Percentiles rank a stretch among this genome's conserved stretches.
phyloP scores from a whole-genome alignment of 441 rosid species.

The Geranium incanum region DNA sequence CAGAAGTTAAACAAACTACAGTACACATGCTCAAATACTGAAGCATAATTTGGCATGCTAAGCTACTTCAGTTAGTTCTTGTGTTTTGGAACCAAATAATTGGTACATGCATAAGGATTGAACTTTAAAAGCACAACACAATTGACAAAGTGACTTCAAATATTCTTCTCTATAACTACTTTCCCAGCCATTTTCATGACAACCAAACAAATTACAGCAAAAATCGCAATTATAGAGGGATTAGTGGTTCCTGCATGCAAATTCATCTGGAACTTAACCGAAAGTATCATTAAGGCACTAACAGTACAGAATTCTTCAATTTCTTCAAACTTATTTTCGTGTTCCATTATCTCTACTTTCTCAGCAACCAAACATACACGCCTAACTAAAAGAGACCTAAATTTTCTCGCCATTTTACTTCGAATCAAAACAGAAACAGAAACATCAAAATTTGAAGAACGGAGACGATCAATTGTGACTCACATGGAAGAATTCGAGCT shows the following conservation, averaged over 20 bases:
- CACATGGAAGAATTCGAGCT: conserved; percentile 81
- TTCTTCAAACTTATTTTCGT: not conserved
- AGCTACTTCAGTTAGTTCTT: not conserved
- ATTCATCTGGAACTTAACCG: too few relatives aligned
- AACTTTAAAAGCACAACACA: too few relatives aligned
- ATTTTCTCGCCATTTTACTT: not conserved
- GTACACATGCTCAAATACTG: not conserved
- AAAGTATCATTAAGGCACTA: too few relatives aligned
- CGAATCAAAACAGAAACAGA: not conserved
- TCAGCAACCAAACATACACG: conserved; percentile 13
- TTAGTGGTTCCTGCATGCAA: too few relatives aligned
- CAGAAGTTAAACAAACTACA: too few relatives aligned
- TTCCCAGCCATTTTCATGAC: not conserved
- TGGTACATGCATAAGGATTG: too few relatives aligned
- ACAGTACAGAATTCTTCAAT: too few relatives aligned
- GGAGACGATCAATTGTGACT: conserved; percentile 13
- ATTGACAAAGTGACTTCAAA: not conserved
- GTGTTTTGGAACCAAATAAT: too few relatives aligned
- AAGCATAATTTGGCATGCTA: not conserved
- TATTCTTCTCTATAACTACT: not conserved
- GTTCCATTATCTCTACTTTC: conserved; percentile 3
- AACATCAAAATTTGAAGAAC: too few relatives aligned
- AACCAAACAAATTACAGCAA: not conserved
- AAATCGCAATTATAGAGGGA: too few relatives aligned
- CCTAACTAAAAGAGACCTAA: not conserved